phyloP scores from a whole-genome alignment of 768 basidiomycete species.

The Suillus subalutaceus region DNA sequence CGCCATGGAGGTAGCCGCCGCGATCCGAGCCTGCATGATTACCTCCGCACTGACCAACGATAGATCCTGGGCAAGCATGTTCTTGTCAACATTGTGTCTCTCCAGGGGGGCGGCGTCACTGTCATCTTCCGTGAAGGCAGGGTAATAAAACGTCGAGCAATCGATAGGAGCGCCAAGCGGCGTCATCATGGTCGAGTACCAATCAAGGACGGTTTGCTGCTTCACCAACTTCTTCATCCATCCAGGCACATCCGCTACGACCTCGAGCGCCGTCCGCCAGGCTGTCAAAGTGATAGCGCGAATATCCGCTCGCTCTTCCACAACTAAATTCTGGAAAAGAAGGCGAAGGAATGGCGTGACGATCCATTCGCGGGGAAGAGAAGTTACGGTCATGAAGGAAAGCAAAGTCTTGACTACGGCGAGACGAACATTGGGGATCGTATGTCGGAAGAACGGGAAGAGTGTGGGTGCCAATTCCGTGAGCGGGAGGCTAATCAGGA shows the following conservation, averaged over 20 bases:
- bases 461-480: slow-evolving; percentile 82
- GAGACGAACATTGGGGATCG: slow-evolving; percentile 89
- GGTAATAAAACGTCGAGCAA: slow-evolving; percentile 65
- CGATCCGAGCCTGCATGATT: slow-evolving; percentile 78
- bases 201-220: slow-evolving; percentile 69
- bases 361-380: slow-evolving; percentile 83
- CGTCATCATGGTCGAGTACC: slow-evolving; percentile 89
- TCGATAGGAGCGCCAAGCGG: slow-evolving; percentile 85
- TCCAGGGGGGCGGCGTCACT: slow-evolving; percentile 48
- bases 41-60: slow-evolving; percentile 77
- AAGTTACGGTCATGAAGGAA: slow-evolving; percentile 80
- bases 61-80: slow-evolving; percentile 89
- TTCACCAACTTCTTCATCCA: slow-evolving; percentile 57
- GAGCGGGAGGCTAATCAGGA: slow-evolving; percentile 64
- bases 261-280: slow-evolving; percentile 72
- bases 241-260: slow-evolving; percentile 48
- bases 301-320: slow-evolving; percentile 88
- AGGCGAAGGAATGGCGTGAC: slow-evolving; percentile 74
- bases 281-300: slow-evolving; percentile 70
- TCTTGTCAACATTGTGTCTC: slow-evolving; percentile 94
- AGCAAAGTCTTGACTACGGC: slow-evolving; percentile 89
- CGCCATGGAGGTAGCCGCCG: slow-evolving; percentile 78
- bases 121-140: slow-evolving; percentile 51
- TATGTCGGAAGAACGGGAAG: slow-evolving; percentile 97
- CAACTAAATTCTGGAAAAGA: slow-evolving; percentile 91